Base-by-base conservation (phyloP, 257 asterid species). In the Nemophila menziesii region DNA sequence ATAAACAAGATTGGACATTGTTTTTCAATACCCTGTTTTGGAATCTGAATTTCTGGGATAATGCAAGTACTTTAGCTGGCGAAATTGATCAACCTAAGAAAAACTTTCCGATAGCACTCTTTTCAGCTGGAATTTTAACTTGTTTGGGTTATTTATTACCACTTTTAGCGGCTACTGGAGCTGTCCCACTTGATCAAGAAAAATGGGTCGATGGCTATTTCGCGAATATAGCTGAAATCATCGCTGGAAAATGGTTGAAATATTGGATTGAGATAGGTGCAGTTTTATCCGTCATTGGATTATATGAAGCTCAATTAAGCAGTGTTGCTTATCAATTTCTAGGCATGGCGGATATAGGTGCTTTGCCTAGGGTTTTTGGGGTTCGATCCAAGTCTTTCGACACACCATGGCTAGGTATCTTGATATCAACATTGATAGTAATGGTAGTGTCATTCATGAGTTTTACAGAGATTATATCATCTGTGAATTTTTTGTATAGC, bases 31-130 rank as follows among this genome's bases (percentile, higher is more conserved):
- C 89, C 0, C 73, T 80, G 5, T 80, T 80, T 16, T 77, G 89
- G 93, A 80, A 80, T 55, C 54, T 80, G 58, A 80, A 80, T 38
- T 80, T 74, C 16, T 80, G 84, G 77, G 93, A 77, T 46, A 80
- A 69, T 60, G 93, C 53, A 0, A 74, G 89, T 17, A 80, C 93
- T 14, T 48, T 77, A 54, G 93, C 93, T 0, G 85, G 89, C 15
- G 93, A 80, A 62, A 82, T 80, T 15, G 84, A 80, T 2, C 40
- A 74, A 1, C 93, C 93, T 0, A 72, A 72, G 5, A 67, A 66
- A 54, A 74, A 72, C 3, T 74, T 45, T 21, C 93, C 93, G 0
- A 46, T 36, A 7, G 93, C 79, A 4, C 68, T 80, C 3, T 49
- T 64, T 3, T 59, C 49, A 3, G 79, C 82, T 48, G 93, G 71